Evolutionary conservation across 257 asterid genomes (phyloP).

Genomic region (Capsicum baccatum): DNA sequence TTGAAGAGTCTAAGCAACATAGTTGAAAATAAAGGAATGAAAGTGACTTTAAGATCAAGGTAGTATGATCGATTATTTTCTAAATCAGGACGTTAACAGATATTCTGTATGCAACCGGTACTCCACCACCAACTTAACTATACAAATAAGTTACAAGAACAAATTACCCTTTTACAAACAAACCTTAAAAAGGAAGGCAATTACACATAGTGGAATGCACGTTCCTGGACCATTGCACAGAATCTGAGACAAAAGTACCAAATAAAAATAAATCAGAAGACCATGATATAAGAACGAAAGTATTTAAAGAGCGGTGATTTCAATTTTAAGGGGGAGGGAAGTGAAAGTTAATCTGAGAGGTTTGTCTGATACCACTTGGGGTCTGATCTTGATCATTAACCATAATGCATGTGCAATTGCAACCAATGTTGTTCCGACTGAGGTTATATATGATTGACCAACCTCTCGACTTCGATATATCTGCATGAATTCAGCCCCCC

Average conservation of each 20-base stretch:
- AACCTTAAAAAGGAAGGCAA: slow-evolving; percentile 82
- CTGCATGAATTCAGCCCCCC: slow-evolving; percentile 68
- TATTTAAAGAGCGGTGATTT: not conserved
- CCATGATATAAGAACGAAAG: not conserved
- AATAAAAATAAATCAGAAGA: not conserved
- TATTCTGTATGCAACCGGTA: not conserved
- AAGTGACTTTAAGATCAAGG: not conserved
- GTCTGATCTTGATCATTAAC: slow-evolving; percentile 90
- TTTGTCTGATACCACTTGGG: slow-evolving; percentile 75
- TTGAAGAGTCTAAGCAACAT: not conserved
- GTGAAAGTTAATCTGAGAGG: not conserved
- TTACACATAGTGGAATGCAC: slow-evolving; percentile 77
- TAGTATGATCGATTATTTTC: not conserved
- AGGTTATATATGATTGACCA: slow-evolving; percentile 89
- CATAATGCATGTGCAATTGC: slow-evolving; percentile 83
- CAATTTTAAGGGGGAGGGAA: not conserved
- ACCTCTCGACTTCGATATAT: slow-evolving; percentile 92
- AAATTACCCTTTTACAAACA: slow-evolving; percentile 6
- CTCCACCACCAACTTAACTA: not conserved
- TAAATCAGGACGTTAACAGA: not conserved
- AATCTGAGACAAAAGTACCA: slow-evolving; percentile 51
- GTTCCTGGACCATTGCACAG: slow-evolving; percentile 98
- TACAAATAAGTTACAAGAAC: not conserved
- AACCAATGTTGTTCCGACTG: slow-evolving; percentile 81
- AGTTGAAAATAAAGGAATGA: not conserved